phyloP scores from a whole-genome alignment of 2,329 filamentous ascomycete species.

The Pestalotiopsis sp. region DNA sequence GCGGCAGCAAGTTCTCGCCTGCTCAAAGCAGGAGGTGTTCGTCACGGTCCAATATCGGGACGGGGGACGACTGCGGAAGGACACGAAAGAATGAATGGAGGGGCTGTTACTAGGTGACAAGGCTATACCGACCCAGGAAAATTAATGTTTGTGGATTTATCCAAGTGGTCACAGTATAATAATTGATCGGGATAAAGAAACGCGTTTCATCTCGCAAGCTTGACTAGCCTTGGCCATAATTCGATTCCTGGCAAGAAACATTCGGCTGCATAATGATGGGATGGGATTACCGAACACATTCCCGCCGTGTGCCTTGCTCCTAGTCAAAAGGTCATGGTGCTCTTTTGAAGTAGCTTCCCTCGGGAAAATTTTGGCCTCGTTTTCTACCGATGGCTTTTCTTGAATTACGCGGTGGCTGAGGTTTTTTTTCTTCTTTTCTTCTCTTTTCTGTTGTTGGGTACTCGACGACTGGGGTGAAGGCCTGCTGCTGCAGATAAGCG shows the following conservation, averaged over 20 bases:
- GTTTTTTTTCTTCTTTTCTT: neutral
- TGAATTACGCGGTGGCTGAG: too few relatives aligned
- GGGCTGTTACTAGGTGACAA: neutral
- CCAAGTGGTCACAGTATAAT: neutral
- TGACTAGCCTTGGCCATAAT: neutral
- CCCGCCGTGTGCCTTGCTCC: neutral
- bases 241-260: slow-evolving; percentile 1
- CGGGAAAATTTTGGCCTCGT: too few relatives aligned
- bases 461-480: slow-evolving; percentile 2
- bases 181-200: neutral
- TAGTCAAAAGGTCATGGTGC: neutral
- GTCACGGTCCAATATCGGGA: slow-evolving; percentile 3
- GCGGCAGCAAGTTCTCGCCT: neutral
- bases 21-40: slow-evolving; percentile 14
- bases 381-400: too few relatives aligned
- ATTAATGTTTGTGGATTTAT: neutral
- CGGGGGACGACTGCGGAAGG: slow-evolving; percentile 12
- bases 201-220: slow-evolving; percentile 5
- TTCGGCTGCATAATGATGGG: neutral
- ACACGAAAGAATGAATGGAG: neutral
- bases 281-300: neutral
- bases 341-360: too few relatives aligned
- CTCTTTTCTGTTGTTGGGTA: neutral
- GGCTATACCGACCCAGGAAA: neutral
- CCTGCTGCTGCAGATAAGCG: neutral